phyloP scores from a whole-genome alignment of 2,329 filamentous ascomycete genomes.

The Dactylonectria macrodidyma region DNA sequence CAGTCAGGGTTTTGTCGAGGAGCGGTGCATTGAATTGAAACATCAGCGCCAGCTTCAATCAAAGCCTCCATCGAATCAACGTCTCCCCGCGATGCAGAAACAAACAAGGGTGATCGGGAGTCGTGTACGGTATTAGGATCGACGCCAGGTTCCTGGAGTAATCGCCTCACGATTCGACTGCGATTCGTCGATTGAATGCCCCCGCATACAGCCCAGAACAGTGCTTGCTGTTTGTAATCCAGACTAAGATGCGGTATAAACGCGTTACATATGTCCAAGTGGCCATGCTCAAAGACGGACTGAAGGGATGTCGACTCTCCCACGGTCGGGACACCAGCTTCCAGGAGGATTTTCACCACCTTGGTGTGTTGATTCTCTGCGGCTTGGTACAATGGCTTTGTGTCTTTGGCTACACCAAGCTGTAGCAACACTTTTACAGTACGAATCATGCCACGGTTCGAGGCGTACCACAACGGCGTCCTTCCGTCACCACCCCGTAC shows the following conservation, averaged over 20 bases:
- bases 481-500: background rate
- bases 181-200: background rate
- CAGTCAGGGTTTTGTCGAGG: background rate
- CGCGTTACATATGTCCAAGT: background rate
- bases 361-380: background rate
- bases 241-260: background rate
- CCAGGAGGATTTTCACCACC: constrained; percentile 2
- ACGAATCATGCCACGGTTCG: background rate
- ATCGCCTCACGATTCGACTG: constrained; percentile 4
- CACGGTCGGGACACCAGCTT: constrained; percentile 5
- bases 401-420: constrained; percentile 3
- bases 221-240: background rate
- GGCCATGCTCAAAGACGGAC: constrained; percentile 7
- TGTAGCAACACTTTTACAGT: constrained; percentile 10
- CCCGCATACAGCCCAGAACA: constrained; percentile 3
- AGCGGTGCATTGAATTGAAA: background rate
- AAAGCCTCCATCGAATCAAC: constrained; percentile 7
- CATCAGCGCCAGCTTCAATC: constrained; percentile 5
- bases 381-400: constrained; percentile 4
- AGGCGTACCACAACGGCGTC: constrained; percentile 4
- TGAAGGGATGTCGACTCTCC: background rate
- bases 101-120: background rate
- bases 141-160: constrained; percentile 16
- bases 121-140: background rate
- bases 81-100: background rate